These are phyloP conservation scores for Rubia yunnanensis DNA, from an alignment of 257 asterid genomes.

Conservation along the genomic window DNA sequence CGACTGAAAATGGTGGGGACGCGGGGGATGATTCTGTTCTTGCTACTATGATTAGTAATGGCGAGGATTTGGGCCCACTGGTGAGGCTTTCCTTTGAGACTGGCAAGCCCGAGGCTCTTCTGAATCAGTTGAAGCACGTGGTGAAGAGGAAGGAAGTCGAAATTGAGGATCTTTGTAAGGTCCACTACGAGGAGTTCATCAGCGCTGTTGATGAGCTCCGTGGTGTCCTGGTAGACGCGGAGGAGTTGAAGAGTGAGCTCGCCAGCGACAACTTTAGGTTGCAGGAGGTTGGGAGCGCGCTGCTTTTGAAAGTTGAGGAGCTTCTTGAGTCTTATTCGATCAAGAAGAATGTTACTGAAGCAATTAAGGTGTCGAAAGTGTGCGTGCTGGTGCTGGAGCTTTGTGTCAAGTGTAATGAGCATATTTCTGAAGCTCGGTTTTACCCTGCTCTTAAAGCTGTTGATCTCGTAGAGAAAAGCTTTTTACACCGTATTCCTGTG, in stretches of 20 bases:
- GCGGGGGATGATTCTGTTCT: constrained; percentile 74
- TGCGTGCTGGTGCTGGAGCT: constrained; percentile 76
- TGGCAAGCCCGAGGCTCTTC: constrained; percentile 67
- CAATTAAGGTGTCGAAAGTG: constrained; percentile 66
- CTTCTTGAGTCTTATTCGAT: constrained; percentile 70
- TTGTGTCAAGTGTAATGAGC: constrained; percentile 70
- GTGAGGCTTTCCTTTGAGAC: constrained; percentile 75
- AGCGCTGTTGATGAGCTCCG: constrained; percentile 92
- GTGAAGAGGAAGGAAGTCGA: constrained; percentile 82
- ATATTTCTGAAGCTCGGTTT: constrained; percentile 66
- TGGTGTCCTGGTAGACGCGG: constrained; percentile 89
- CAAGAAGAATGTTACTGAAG: constrained; percentile 74
- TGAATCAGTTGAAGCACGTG: constrained; percentile 64
- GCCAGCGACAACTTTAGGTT: constrained; percentile 69
- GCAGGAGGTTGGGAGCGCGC: constrained; percentile 70
- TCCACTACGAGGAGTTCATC: constrained; percentile 86
- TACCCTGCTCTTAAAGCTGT: constrained; percentile 90
- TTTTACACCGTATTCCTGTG: constrained; percentile 59
- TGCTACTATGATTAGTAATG: constrained; percentile 66
- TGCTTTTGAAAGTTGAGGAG: constrained; percentile 73
- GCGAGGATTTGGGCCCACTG: constrained; percentile 90
- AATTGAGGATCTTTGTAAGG: constrained; percentile 91
- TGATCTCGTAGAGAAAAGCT: constrained; percentile 63
- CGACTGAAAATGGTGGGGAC: constrained; percentile 71
- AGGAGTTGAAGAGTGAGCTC: constrained; percentile 78